These are phyloP conservation scores for Cornus suecica DNA, from an alignment of 148 eudicot genomes.

Conservation along the genomic window DNA sequence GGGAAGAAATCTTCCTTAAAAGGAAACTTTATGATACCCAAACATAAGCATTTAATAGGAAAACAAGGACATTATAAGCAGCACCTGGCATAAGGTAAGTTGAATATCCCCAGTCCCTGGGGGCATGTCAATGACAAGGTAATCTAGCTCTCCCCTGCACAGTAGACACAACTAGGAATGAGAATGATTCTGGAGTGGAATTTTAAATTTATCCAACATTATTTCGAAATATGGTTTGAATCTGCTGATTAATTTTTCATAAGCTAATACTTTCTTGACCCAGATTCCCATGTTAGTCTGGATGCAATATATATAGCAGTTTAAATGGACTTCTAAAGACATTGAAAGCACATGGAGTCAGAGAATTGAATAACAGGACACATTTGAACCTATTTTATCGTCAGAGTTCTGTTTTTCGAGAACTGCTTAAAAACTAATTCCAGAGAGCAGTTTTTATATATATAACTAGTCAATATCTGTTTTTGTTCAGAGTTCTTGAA, in stretches of 20 bases:
- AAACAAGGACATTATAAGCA: conserved; percentile 9
- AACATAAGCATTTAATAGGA: neutral
- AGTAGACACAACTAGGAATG: neutral
- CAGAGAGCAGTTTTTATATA: neutral
- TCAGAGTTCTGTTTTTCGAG: no score
- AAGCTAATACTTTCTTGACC: neutral
- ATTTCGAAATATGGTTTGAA: neutral
- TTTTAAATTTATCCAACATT: neutral
- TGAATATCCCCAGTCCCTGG: conserved; percentile 99
- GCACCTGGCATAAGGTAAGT: conserved; percentile 94
- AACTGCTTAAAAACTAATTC: no score
- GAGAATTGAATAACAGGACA: no score
- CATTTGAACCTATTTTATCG: no score
- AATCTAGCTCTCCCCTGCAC: conserved; percentile 95
- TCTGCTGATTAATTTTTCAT: neutral
- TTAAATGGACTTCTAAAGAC: neutral
- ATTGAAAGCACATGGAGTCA: neutral
- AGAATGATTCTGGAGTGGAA: neutral
- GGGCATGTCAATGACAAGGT: conserved; percentile 97
- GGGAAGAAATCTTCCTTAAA: neutral
- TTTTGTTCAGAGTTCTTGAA: neutral
- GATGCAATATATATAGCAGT: neutral
- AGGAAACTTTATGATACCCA: neutral
- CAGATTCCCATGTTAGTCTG: neutral
- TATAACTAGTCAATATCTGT: neutral